These are phyloP conservation scores for Psilocybe azurescens DNA, from an alignment of 768 basidiomycete genomes.

Conservation along the genomic window DNA sequence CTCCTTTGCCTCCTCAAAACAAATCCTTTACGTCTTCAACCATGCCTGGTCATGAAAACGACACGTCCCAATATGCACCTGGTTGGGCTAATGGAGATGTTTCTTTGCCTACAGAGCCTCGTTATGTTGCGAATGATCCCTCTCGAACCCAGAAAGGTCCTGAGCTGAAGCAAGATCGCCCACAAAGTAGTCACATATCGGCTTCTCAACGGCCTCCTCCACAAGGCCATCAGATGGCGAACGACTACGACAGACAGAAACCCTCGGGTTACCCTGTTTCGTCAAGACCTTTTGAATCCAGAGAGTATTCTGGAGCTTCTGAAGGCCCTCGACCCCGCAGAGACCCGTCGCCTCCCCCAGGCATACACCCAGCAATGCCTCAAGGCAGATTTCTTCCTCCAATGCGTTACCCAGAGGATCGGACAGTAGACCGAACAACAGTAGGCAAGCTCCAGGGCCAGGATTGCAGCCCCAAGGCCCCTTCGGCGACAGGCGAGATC, in stretches of 20 bases:
- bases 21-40: slow-evolving; percentile 33
- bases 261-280: slow-evolving; percentile 6
- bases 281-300: slow-evolving; percentile 30
- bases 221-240: slow-evolving; percentile 31
- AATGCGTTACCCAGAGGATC: background rate
- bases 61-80: slow-evolving; percentile 7
- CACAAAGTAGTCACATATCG: slow-evolving; percentile 11
- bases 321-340: background rate
- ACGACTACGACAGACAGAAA: slow-evolving; percentile 25
- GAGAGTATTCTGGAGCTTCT: background rate
- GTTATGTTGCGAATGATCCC: background rate
- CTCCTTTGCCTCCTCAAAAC: slow-evolving; percentile 50
- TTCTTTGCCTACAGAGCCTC: slow-evolving; percentile 6
- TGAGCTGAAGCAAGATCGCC: slow-evolving; percentile 12
- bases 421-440: background rate
- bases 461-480: slow-evolving; percentile 3
- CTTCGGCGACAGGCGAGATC: slow-evolving; percentile 7
- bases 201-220: slow-evolving; percentile 19
- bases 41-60: slow-evolving; percentile 4
- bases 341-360: background rate
- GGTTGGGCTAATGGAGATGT: slow-evolving; percentile 17
- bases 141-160: background rate
- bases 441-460: background rate
- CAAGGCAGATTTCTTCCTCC: background rate
- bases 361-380: background rate